These are phyloP conservation scores for Rhizophagus sp. DNA, from an alignment of 192 early-diverging fungal species.

Conservation along the genomic window DNA sequence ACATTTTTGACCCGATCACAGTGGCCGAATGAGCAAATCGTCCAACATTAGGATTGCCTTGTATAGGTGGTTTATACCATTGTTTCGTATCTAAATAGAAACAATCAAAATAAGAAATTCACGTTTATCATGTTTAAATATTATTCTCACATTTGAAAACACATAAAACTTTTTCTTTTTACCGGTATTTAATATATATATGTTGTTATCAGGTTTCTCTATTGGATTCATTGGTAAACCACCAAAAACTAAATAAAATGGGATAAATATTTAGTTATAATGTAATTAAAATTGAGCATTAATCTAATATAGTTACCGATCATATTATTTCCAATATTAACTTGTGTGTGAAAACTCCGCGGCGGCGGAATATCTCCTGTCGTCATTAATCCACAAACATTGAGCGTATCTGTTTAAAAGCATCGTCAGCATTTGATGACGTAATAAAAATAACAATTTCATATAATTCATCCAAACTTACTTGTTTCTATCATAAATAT, in stretches of 20 bases:
- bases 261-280: background rate
- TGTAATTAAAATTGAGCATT: background rate
- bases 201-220: slow-evolving; percentile 36
- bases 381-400: slow-evolving; percentile 38
- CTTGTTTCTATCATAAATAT: slow-evolving; percentile 42
- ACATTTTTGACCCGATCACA: slow-evolving; percentile 48
- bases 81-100: slow-evolving; percentile 37
- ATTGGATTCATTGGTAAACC: slow-evolving; percentile 35
- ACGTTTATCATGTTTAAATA: background rate
- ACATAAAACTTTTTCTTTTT: background rate
- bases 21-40: slow-evolving; percentile 52
- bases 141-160: background rate
- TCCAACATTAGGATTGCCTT: slow-evolving; percentile 31
- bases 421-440: background rate
- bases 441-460: background rate
- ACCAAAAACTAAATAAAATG: slow-evolving; percentile 37
- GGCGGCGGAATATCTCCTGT: slow-evolving; percentile 46
- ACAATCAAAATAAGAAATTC: background rate
- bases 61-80: slow-evolving; percentile 37
- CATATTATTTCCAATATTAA: slow-evolving; percentile 47
- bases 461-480: slow-evolving; percentile 27
- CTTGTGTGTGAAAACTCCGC: slow-evolving; percentile 42
- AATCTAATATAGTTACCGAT: slow-evolving; percentile 38
- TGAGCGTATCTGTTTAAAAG: slow-evolving; percentile 34
- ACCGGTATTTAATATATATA: slow-evolving; percentile 45